These are phyloP conservation scores for Globisporangium orthogonon DNA, from an alignment of 352 stramenopile species.

Conservation along the genomic window DNA sequence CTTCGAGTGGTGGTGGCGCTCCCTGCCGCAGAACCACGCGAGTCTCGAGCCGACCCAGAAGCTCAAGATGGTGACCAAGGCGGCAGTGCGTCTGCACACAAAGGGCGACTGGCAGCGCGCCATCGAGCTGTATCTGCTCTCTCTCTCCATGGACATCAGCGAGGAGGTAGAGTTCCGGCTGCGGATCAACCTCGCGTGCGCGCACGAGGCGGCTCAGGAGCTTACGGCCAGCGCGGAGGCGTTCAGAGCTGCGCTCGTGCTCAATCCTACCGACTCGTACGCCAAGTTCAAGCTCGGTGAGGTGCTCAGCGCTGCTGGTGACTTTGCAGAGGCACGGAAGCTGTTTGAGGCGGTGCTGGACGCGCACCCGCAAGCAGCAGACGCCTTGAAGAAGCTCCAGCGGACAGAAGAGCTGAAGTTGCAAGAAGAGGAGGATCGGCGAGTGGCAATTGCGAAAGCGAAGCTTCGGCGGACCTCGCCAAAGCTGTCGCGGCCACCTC, in stretches of 20 bases:
- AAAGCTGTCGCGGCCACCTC: conserved; percentile 14
- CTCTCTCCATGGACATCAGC: conserved; percentile 46
- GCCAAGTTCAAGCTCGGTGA: conserved; percentile 56
- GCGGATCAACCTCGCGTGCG: conserved; percentile 62
- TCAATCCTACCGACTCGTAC: conserved; percentile 43
- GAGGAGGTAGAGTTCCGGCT: conserved; percentile 56
- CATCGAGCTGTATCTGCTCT: conserved; percentile 64
- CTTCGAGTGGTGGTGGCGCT: conserved; percentile 81
- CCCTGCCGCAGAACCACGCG: conserved; percentile 51
- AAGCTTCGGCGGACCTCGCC: conserved; percentile 22
- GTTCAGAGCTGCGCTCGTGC: conserved; percentile 34
- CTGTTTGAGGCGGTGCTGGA: conserved; percentile 34
- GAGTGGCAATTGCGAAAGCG: conserved; percentile 20
- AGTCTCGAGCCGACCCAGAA: conserved; percentile 62
- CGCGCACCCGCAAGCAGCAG: conserved; percentile 43
- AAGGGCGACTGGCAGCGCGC: conserved; percentile 54
- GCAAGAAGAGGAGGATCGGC: conserved; percentile 23
- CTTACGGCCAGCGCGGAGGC: conserved; percentile 26
- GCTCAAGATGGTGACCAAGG: conserved; percentile 77
- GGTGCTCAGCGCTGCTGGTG: conserved; percentile 24
- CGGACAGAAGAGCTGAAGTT: conserved; percentile 14
- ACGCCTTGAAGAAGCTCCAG: conserved; percentile 34
- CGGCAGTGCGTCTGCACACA: conserved; percentile 57
- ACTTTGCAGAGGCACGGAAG: conserved; percentile 33
- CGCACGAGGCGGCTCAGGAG: conserved; percentile 39